Evolutionary conservation across 306 rosid genomes (phyloP).

Genomic region (apple (Malus domestica)): DNA sequence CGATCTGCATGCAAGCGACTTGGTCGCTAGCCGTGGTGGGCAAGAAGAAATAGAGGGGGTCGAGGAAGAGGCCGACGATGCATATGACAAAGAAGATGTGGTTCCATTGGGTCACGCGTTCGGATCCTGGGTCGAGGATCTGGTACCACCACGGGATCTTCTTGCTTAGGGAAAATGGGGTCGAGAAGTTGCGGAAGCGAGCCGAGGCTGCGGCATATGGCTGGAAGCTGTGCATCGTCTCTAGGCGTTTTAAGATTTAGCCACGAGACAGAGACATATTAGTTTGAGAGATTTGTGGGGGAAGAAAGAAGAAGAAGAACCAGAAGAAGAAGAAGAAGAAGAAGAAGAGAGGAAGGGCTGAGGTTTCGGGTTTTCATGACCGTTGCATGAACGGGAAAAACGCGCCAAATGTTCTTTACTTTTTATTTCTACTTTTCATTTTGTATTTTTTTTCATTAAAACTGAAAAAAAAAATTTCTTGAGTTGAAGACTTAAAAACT

Average conservation of each 20-base stretch:
- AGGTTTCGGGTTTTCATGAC: neutral
- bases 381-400: neutral
- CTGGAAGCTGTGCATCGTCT: constrained; percentile 17
- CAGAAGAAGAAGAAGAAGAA: neutral
- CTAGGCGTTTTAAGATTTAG: neutral
- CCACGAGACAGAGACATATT: neutral
- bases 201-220: constrained; percentile 20
- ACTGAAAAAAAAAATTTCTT: neutral
- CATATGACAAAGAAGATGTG: constrained; percentile 45
- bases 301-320: neutral
- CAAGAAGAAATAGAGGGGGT: constrained; percentile 75
- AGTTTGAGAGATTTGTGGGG: neutral
- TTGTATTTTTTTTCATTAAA: neutral
- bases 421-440: neutral
- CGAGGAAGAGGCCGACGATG: constrained; percentile 63
- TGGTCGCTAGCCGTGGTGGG: constrained; percentile 39
- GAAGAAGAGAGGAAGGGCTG: neutral
- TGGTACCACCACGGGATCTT: constrained; percentile 75
- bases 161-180: constrained; percentile 38
- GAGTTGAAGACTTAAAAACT: neutral
- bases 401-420: neutral
- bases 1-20: constrained; percentile 48
- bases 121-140: constrained; percentile 56
- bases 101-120: constrained; percentile 51
- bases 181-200: constrained; percentile 27